A percentile compares a stretch with the other conserved stretches of the same genome.
phyloP scores from a whole-genome alignment of 306 rosid species.

The Cotoneaster glaucophyllus region DNA sequence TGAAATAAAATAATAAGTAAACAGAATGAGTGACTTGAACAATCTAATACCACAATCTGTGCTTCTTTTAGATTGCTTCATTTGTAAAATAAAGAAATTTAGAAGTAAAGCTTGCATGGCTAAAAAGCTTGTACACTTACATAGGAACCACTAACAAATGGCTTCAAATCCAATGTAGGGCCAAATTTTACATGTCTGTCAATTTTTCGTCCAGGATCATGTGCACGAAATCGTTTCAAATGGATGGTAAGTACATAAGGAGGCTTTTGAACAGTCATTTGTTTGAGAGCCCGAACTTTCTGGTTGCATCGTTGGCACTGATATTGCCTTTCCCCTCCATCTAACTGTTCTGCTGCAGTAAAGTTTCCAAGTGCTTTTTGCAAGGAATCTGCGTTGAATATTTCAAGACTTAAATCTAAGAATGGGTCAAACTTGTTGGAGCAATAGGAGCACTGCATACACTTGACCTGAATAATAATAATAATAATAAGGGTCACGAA shows the following conservation, averaged over 20 bases:
- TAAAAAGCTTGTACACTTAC: slow-evolving; percentile 29
- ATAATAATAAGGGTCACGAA: slow-evolving; percentile 3
- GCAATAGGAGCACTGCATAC: slow-evolving; percentile 73
- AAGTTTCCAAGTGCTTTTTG: slow-evolving; percentile 75
- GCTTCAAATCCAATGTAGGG: slow-evolving; percentile 61
- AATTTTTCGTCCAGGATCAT: slow-evolving; percentile 72
- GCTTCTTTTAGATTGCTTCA: background rate
- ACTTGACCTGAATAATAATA: slow-evolving; percentile 61
- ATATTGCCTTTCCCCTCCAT: slow-evolving; percentile 91
- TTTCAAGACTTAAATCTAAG: slow-evolving; percentile 91
- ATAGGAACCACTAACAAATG: slow-evolving; percentile 79
- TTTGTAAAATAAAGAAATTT: background rate
- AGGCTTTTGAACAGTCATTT: slow-evolving; percentile 84
- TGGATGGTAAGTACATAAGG: slow-evolving; percentile 85
- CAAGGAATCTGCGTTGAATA: slow-evolving; percentile 77
- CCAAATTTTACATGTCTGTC: slow-evolving; percentile 72
- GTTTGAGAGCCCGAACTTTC: slow-evolving; percentile 85
- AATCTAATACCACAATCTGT: background rate
- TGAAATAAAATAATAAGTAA: background rate
- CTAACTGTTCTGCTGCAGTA: slow-evolving; percentile 76
- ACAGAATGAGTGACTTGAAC: background rate
- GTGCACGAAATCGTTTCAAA: slow-evolving; percentile 76
- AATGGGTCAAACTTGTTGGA: slow-evolving; percentile 93
- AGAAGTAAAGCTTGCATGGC: background rate
- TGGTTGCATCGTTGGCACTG: slow-evolving; percentile 90